These are phyloP conservation scores for Nyctanthes arbortristis DNA, from an alignment of 257 asterid species.

Conservation along the genomic window DNA sequence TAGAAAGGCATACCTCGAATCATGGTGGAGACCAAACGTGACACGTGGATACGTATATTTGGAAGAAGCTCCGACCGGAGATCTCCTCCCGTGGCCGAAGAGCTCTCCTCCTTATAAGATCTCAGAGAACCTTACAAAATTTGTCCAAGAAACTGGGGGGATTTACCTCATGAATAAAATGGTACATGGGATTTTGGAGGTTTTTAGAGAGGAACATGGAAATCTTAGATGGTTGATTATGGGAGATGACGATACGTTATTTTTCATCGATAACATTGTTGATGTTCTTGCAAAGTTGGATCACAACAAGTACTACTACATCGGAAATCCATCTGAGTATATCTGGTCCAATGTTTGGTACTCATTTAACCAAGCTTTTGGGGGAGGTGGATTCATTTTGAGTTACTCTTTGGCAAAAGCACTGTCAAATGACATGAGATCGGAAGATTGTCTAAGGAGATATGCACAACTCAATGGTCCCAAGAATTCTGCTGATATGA, in stretches of 20 bases:
- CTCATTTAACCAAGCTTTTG: conserved; percentile 63
- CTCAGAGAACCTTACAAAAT: conserved; percentile 33
- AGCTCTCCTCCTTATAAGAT: conserved; percentile 57
- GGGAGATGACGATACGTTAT: conserved; percentile 81
- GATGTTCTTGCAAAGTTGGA: conserved; percentile 48
- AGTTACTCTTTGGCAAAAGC: conserved; percentile 64
- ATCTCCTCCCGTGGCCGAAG: conserved; percentile 58
- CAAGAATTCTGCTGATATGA: conserved; percentile 50
- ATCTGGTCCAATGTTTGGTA: conserved; percentile 43
- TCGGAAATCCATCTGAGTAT: conserved; percentile 56
- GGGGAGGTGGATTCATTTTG: conserved; percentile 69
- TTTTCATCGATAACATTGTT: conserved; percentile 59
- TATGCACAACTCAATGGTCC: conserved; percentile 36
- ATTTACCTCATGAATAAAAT: conserved; percentile 31
- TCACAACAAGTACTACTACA: conserved; percentile 43
- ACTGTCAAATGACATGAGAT: conserved; percentile 42
- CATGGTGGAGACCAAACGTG: conserved; percentile 74
- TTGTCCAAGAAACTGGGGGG: conserved; percentile 25
- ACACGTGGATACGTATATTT: conserved; percentile 52
- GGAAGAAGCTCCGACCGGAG: conserved; percentile 37
- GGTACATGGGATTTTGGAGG: conserved; percentile 63
- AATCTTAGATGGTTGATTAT: conserved; percentile 58
- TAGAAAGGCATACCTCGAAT: conserved; percentile 47
- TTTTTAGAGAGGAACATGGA: conserved; percentile 36
- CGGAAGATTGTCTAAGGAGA: conserved; percentile 49